Evolutionary conservation across 139 green algal genomes (phyloP).

Genomic region (Spirogloea muscicola): DNA sequence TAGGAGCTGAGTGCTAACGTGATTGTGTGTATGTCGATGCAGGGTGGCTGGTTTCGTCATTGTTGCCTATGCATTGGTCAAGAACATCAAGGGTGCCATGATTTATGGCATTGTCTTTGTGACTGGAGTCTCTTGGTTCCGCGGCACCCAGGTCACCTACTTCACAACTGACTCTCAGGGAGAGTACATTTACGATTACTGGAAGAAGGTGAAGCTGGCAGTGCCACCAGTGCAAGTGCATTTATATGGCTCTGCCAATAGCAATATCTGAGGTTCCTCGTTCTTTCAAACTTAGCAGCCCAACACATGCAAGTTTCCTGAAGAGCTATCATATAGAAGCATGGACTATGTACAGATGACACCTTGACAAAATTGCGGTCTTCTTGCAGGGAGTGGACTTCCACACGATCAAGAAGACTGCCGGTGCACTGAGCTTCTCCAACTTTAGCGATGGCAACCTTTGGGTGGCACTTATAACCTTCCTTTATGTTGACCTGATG

Average conservation of each 20-base stretch:
- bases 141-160: conserved; percentile 60
- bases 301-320: too few relatives aligned
- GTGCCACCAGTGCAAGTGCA: too few relatives aligned
- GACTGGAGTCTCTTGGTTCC: conserved; percentile 82
- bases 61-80: conserved; percentile 61
- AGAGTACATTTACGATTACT: conserved; percentile 57
- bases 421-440: conserved; percentile 50
- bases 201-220: conserved; percentile 63
- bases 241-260: too few relatives aligned
- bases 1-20: too few relatives aligned
- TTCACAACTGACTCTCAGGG: conserved; percentile 52
- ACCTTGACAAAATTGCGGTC: too few relatives aligned
- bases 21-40: too few relatives aligned
- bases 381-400: conserved; percentile 5
- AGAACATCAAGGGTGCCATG: conserved; percentile 63
- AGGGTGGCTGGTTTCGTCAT: conserved; percentile 65
- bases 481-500: conserved; percentile 76
- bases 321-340: too few relatives aligned
- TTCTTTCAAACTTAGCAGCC: too few relatives aligned
- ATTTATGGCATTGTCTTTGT: conserved; percentile 74
- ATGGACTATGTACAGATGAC: too few relatives aligned
- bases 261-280: too few relatives aligned
- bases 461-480: conserved; percentile 70
- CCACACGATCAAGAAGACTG: conserved; percentile 50
- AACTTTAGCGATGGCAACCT: conserved; percentile 49